These are phyloP conservation scores for Penicillium turbatum DNA, from an alignment of 495 filamentous ascomycete genomes.

Conservation along the genomic window DNA sequence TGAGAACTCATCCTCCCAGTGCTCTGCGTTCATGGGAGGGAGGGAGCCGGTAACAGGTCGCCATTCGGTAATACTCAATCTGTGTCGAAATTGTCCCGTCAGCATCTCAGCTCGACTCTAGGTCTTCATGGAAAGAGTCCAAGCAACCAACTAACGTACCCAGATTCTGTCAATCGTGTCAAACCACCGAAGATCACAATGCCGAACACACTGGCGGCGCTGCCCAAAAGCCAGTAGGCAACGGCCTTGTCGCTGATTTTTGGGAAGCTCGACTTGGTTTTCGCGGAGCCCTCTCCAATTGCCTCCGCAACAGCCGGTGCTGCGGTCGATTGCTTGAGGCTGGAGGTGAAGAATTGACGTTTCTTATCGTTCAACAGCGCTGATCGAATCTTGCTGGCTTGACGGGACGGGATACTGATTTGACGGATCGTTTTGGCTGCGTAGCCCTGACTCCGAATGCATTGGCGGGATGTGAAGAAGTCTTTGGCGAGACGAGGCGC, in stretches of 20 bases:
- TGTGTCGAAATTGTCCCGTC: slow-evolving; percentile 33
- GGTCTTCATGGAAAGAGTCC: neutral
- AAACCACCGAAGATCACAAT: slow-evolving; percentile 94
- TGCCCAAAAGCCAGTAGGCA: slow-evolving; percentile 89
- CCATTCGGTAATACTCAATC: slow-evolving; percentile 99
- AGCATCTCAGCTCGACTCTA: slow-evolving; percentile 8
- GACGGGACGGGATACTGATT: slow-evolving; percentile 26
- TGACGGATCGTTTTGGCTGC: slow-evolving; percentile 35
- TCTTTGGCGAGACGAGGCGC: slow-evolving; percentile 51
- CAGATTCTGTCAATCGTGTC: slow-evolving; percentile 91
- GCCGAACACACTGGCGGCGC: slow-evolving; percentile 88
- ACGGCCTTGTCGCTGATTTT: slow-evolving; percentile 66
- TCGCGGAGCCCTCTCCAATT: slow-evolving; percentile 22
- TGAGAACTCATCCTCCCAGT: slow-evolving; percentile 88
- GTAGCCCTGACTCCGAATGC: slow-evolving; percentile 40
- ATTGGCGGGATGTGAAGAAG: slow-evolving; percentile 62
- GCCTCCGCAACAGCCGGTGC: slow-evolving; percentile 18
- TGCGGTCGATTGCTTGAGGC: slow-evolving; percentile 24
- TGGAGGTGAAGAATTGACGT: slow-evolving; percentile 32
- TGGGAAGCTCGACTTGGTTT: slow-evolving; percentile 57
- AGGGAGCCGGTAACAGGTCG: slow-evolving; percentile 89
- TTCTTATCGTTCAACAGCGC: slow-evolving; percentile 25
- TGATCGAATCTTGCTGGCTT: slow-evolving; percentile 27
- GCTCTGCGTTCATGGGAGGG: slow-evolving; percentile 68
- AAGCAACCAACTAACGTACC: slow-evolving; percentile 48